Evolutionary conservation across 129 eudicot genomes (phyloP).

Genomic region (Escallonia herrerae): DNA sequence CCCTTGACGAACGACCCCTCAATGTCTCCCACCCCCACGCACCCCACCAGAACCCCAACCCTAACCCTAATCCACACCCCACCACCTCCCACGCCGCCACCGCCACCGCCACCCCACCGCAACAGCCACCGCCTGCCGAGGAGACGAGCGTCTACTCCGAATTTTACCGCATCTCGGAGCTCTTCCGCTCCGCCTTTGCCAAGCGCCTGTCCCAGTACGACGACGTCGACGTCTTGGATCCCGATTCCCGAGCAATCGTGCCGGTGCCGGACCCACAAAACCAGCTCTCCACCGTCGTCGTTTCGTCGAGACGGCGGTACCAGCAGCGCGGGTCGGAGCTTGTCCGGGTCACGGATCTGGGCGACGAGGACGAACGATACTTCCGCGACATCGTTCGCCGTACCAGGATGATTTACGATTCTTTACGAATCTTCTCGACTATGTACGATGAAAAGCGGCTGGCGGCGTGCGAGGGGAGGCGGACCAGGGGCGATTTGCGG

Average conservation of each 20-base stretch:
- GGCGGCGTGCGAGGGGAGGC: slow-evolving; percentile 3
- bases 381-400: slow-evolving; percentile 43
- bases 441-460: slow-evolving; percentile 41
- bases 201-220: slow-evolving; percentile 9
- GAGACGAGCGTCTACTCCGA: slow-evolving; percentile 25
- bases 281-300: slow-evolving; percentile 14
- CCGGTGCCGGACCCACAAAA: slow-evolving; percentile 24
- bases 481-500: slow-evolving; percentile 49
- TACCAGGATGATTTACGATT: slow-evolving; percentile 52
- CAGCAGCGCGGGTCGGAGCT: slow-evolving; percentile 49
- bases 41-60: background rate
- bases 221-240: slow-evolving; percentile 13
- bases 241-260: slow-evolving; percentile 41
- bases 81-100: background rate
- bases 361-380: slow-evolving; percentile 43
- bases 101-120: background rate
- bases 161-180: slow-evolving; percentile 42
- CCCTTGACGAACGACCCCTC: slow-evolving; percentile 30
- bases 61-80: slow-evolving; percentile 11
- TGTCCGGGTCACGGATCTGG: slow-evolving; percentile 58
- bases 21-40: slow-evolving; percentile 3
- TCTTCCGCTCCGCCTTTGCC: slow-evolving; percentile 47
- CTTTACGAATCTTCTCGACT: slow-evolving; percentile 39
- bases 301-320: slow-evolving; percentile 28
- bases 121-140: background rate